Evolutionary conservation across 169 alveolate genomes (phyloP).

Genomic region (Eimeria necatrix): DNA sequence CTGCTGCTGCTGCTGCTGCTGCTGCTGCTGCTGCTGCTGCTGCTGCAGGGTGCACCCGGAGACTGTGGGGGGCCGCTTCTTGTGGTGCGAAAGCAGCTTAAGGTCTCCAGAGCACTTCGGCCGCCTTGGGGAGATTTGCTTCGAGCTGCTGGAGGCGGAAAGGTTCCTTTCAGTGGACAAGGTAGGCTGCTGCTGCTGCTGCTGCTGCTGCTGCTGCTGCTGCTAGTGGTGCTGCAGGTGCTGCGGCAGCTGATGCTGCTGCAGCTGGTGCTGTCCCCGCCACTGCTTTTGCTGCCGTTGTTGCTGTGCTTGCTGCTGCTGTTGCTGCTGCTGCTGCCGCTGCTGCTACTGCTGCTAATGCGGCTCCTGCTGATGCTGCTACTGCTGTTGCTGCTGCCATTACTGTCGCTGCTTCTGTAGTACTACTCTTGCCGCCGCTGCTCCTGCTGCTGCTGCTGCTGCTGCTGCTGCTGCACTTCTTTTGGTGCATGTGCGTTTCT

Average conservation of each 20-base stretch:
- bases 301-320: constrained; percentile 9
- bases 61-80: neutral
- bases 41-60: neutral
- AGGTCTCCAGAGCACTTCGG: constrained; percentile 62
- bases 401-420: neutral
- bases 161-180: constrained; percentile 56
- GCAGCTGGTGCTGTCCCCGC: neutral
- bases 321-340: neutral
- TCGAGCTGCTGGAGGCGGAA: constrained; percentile 65
- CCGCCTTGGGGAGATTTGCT: constrained; percentile 48
- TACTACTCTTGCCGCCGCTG: neutral
- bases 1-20: neutral
- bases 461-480: neutral
- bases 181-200: constrained; percentile 30
- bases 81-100: constrained; percentile 79
- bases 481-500: too few species aligned
- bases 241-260: constrained; percentile 8
- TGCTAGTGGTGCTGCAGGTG: constrained; percentile 2
- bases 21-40: constrained; percentile 26
- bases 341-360: neutral
- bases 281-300: neutral
- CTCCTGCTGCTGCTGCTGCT: neutral
- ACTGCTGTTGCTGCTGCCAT: neutral
- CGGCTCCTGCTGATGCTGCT: neutral
- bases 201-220: constrained; percentile 47